Evolutionary conservation across 116 monocot species (phyloP).

Genomic region (Phalaenopsis hybrid): DNA sequence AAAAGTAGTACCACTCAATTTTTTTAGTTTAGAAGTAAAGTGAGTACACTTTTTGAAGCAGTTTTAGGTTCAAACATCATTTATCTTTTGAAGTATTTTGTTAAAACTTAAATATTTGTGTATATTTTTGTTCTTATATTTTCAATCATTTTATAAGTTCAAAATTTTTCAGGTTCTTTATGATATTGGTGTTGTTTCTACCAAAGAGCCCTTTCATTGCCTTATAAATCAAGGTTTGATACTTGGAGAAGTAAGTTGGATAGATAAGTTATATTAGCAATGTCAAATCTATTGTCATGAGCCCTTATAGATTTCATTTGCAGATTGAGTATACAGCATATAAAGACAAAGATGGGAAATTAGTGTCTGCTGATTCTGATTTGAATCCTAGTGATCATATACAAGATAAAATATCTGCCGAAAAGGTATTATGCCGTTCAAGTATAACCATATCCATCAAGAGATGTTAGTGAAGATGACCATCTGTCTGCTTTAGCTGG

Average conservation of each 20-base stretch:
- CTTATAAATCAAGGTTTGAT: conserved; percentile 97
- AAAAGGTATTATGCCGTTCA: conserved; percentile 41
- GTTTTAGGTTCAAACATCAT: not conserved
- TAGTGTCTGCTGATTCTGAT: conserved; percentile 67
- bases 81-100: not conserved
- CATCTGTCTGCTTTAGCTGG: too few relatives aligned
- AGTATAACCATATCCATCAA: not conserved
- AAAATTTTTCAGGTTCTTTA: conserved; percentile 64
- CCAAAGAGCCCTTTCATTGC: conserved; percentile 89
- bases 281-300: conserved; percentile 1
- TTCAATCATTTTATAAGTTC: not conserved
- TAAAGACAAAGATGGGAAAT: conserved; percentile 53
- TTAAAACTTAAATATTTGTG: not conserved
- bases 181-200: conserved; percentile 90
- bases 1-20: not conserved
- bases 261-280: not conserved
- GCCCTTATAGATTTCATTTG: conserved; percentile 21
- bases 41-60: not conserved
- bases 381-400: conserved; percentile 29
- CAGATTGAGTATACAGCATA: conserved; percentile 83
- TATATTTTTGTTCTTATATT: not conserved
- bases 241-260: conserved; percentile 76
- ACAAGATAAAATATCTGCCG: conserved; percentile 67
- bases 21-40: not conserved
- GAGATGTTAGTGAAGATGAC: not conserved